Percentiles rank a stretch among this genome's conserved stretches.
These are phyloP conservation scores for Rhizophagus prolifer DNA, from an alignment of 192 early-diverging fungal genomes.

Conservation along the genomic window DNA sequence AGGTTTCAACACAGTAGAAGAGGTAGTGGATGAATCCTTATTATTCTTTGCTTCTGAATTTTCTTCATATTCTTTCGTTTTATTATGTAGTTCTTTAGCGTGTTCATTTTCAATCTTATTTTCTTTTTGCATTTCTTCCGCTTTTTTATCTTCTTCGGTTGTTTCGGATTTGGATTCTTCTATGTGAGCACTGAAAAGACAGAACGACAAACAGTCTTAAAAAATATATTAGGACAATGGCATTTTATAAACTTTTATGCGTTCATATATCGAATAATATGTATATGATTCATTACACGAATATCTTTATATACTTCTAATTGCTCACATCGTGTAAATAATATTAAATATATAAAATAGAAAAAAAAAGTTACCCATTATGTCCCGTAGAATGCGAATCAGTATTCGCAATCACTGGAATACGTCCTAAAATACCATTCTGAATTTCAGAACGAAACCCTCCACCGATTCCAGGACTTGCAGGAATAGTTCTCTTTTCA, in stretches of 20 bases:
- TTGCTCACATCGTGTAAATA: no score
- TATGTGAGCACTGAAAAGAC: slow-evolving; percentile 8
- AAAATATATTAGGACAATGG: slow-evolving; percentile 7
- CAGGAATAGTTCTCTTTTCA: not conserved
- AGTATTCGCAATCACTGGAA: not conserved
- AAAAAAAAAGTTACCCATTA: not conserved
- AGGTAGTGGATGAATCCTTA: not conserved
- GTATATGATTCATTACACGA: not conserved
- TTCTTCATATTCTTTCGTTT: not conserved
- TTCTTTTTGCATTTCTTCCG: not conserved
- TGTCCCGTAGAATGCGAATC: not conserved
- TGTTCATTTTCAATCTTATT: not conserved
- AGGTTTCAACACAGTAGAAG: not conserved
- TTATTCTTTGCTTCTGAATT: not conserved
- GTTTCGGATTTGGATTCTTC: not conserved
- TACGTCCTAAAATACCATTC: slow-evolving; percentile 29
- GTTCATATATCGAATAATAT: not conserved
- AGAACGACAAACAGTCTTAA: slow-evolving; percentile 13
- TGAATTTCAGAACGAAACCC: slow-evolving; percentile 20
- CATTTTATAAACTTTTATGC: slow-evolving; percentile 8
- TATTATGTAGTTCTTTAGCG: not conserved
- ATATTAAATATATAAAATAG: not conserved
- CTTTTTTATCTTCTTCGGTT: not conserved
- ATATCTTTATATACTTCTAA: not conserved
- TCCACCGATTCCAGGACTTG: not conserved